Conservation (phyloP, 306 rosid genomes). For the Hippophae rhamnoides region DNA sequence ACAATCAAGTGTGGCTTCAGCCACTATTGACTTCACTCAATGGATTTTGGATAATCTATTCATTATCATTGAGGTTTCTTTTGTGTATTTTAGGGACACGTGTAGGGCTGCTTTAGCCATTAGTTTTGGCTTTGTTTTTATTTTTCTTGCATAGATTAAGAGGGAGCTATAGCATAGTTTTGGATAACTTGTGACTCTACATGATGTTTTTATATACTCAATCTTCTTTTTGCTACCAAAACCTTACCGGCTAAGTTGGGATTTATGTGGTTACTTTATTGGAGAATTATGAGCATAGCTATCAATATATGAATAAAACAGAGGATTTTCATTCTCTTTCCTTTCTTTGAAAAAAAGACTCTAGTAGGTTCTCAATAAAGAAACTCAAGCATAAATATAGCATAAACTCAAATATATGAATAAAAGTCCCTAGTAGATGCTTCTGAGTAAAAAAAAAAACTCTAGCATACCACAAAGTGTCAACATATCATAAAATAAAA, state of each 20-base stretch:
- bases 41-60: conserved; percentile 14
- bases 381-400: too few species aligned
- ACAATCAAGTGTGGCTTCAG: conserved; percentile 24
- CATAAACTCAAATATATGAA: neutral
- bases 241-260: conserved; percentile 2
- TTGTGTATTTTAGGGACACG: conserved; percentile 17
- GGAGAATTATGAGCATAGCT: conserved; percentile 13
- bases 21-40: conserved; percentile 24
- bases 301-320: conserved; percentile 4
- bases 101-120: conserved; percentile 18
- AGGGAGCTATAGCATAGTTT: neutral
- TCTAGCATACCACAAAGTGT: too few species aligned
- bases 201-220: conserved; percentile 28
- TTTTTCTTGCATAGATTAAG: too few species aligned
- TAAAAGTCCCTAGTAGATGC: too few species aligned
- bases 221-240: conserved; percentile 2
- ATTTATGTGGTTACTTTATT: neutral
- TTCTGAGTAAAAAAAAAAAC: too few species aligned
- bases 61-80: conserved; percentile 6
- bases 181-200: conserved; percentile 25
- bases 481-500: too few species aligned
- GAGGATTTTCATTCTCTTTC: conserved; percentile 6
- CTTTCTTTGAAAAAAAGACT: neutral
- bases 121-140: too few species aligned
- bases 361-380: neutral